Conservation (phyloP, 2,329 filamentous ascomycete species). For the Verticillium isaacii region DNA sequence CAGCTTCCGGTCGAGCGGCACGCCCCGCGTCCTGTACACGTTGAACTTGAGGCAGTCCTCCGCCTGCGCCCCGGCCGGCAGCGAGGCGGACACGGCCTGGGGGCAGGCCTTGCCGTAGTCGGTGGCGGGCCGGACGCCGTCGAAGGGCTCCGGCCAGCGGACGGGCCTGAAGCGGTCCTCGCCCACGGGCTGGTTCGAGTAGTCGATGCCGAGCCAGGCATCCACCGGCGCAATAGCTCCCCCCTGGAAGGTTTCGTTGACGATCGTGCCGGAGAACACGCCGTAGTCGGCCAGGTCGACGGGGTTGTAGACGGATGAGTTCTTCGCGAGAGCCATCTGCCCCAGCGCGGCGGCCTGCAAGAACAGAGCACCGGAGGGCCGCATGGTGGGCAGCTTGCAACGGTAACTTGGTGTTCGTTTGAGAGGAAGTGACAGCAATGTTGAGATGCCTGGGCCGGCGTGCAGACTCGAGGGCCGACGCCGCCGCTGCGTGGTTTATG, state of each 20-base stretch:
- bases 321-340: background rate
- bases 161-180: slow-evolving; percentile 34
- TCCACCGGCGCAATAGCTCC: slow-evolving; percentile 24
- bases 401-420: no score
- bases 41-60: slow-evolving; percentile 10
- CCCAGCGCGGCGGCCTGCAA: no score
- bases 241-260: slow-evolving; percentile 28
- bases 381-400: background rate
- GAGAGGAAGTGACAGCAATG: no score
- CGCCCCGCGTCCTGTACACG: slow-evolving; percentile 18
- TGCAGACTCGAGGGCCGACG: no score
- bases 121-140: slow-evolving; percentile 30
- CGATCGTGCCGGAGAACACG: slow-evolving; percentile 29
- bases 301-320: slow-evolving; percentile 6
- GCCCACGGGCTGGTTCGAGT: slow-evolving; percentile 34
- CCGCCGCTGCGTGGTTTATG: no score
- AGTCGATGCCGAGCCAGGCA: slow-evolving; percentile 44
- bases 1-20: slow-evolving; percentile 16
- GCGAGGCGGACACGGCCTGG: slow-evolving; percentile 24
- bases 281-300: slow-evolving; percentile 32
- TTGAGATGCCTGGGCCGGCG: no score
- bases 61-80: slow-evolving; percentile 4
- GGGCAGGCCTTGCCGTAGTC: slow-evolving; percentile 36
- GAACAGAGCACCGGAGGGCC: no score
- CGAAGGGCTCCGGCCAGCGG: slow-evolving; percentile 32